Evolutionary conservation across 129 eudicot genomes (phyloP), one percentile per base, ranked within the genome.

Genomic region (Centaurea solstitialis): DNA sequence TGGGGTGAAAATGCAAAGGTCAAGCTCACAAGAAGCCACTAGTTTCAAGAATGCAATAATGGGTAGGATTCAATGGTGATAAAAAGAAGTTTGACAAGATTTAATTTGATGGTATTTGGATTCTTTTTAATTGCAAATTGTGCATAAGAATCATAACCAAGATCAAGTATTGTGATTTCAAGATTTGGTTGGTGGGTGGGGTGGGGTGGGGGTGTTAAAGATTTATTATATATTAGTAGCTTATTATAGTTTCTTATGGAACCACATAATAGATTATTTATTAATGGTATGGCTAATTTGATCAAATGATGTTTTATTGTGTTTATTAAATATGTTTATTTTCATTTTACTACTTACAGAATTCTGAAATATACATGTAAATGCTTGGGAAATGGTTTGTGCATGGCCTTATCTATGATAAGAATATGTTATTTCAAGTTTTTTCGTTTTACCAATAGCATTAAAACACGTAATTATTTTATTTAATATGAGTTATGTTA

Each of bases 1-100:
- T 65, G 97, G 92, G 76, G 88, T 87, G 73, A 92, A 81, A 83
- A 89, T 90, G 98, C 91, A 88, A 77, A 87, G 91, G 77, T 90
- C 97, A 45, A 86, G 90, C 71, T 88, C 96, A 39, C 98, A 86
- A 80, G 97, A 94, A 38, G 88, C 83, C 28, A 43, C 82, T 47
- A 89, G 74, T 75, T 94, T 94, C 77, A 94, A 89, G 79, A 87
- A 85, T 85, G 94, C 88, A 59, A 84, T 92, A 1, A 85, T 88
- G 87, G 89, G 89, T 28, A 86, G 89, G 76, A 83, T 80, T 74
- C 35, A 62, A 20, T 83, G 86, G 86, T 83, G 78, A 77, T n/a
- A 28, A 40, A 28, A 43, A 24, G 6, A 50, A 57, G 21, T 4
- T 17, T 17, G 2, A 50, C 18, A 57, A 57, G 65, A 62, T 61